Base-by-base conservation (phyloP, 192 early-diverging fungal species). In the Podila epigama region DNA sequence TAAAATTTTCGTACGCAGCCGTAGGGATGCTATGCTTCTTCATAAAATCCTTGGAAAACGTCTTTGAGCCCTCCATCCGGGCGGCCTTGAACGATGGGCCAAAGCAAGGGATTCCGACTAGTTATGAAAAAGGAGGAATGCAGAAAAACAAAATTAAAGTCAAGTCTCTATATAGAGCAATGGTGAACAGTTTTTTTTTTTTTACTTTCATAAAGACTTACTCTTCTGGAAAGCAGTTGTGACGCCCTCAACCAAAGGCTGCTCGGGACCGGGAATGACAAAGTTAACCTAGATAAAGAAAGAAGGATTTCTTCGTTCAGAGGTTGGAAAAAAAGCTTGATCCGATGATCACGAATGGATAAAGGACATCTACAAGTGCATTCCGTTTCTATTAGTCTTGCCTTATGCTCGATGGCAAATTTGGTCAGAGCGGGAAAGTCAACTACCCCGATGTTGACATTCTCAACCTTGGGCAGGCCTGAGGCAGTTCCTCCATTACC, bases 11-110 rank as follows among this genome's bases (percentile, higher is more conserved):
- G 85, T 97, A 98, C 22, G 88, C 89, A 5, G 98, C 98, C 1
- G 98, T 99, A 6, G 98, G 97, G 79, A 99, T 98, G 57, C 85
- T 78, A 85, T 99, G 95, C 79, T 90, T 91, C 82, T 90, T 86
- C 98, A 99, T 99, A 75, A 99, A 99, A 78, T 98, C 92, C 82
- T 98, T 99, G 69, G 95, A 93, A 81, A 98, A 99, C 16, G 96
- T 93, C 87, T 99, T 99, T 55, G 98, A 99, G 4, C 96, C 96
- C 82, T 99, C 98, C 81, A 99, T 92, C 22, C 81, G 83, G 51
- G 98, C 94, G 13, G 98, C 98, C 60, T 89, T 88, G 41, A 81
- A 68, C 22, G 95, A 95, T 31, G 98, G 98, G 18, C 95, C 98
- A 66, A 99, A 98, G 63, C 90, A 91, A 6, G 95, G 88, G 71